Base-by-base conservation (phyloP, 768 basidiomycete genomes). In the Clitopilus hobsonii region DNA sequence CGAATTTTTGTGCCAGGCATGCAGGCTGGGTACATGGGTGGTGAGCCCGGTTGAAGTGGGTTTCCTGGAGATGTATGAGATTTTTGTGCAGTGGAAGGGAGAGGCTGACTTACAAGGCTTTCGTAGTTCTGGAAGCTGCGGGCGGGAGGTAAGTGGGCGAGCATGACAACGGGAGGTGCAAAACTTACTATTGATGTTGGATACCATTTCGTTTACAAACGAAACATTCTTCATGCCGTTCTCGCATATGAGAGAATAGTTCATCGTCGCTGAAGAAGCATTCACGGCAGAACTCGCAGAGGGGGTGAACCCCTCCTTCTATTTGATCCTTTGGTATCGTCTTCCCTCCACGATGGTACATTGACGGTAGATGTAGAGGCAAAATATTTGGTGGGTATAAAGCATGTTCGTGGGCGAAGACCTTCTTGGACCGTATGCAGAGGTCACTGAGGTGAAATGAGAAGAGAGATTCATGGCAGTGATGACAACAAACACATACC, bases 171-270 rank as follows among this genome's bases (percentile, higher is more conserved):
- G 51, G 22, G 29, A 56, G 32, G 5, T 45, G 57, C 29, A 16
- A 24, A 13, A 80, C 93, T 65, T 63, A 97, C 93, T 97, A 94
- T 71, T 94, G 84, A 68, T 94, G 84, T 59, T 81, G 76, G 36
- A 91, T 61, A 6, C 88, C 93, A 54, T 87, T 81, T 25, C 88
- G 80, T 66, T 92, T 93, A 69, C 97, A 99, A 13, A 99, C 69
- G 61, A 97, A 97, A 67, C 96, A 98, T 64, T 98, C 95, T 69
- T 99, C 96, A 71, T 99, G 96, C 49, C 76, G 77, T 65, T 94
- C 88, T 51, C 95, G 83, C 87, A 98, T 91, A 68, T 99, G 97
- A 22, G 85, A 74, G 67, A 86, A 97, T n/a, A 98, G 73, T 63
- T 94, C 94, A 64, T 98, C 96, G 53, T 88, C 87, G n/a, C 87